Evolutionary conservation across 139 green algal species (phyloP), one percentile per base, ranked within the genome.

Genomic region (Tetradesmus obliquus): DNA sequence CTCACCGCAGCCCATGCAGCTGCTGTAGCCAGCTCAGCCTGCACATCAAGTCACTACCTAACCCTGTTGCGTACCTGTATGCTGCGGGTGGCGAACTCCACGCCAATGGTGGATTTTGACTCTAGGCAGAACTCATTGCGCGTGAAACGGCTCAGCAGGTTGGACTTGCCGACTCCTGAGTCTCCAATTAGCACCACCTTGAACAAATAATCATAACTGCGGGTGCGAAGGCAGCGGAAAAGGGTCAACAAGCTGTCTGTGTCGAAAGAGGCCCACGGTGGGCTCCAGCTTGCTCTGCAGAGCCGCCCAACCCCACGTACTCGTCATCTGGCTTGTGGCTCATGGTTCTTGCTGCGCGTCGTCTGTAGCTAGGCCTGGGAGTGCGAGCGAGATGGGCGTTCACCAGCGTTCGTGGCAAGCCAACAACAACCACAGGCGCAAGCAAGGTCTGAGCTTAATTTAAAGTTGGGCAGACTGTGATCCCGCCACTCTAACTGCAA

Each of bases 161-260:
- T 99, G 79, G 97, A 99, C 94, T 99, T 99, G 69, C 98, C 98
- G 2, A 99, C 98, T 7, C 98, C 98, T 8, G 96, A 99, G 94
- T 99, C 98, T 19, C 98, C 98, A 91, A 99, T 99, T 55, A 99
- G 93, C 66, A 99, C 98, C 19, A 99, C 97, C 93, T 99, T 99
- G 95, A 99, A 99, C 9, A 99, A 95, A 93, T 99, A 99, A 94
- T 99, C 98, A 82, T 99, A 99, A 93, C 97, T 99, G 97, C 93
- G 66, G n/a, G 54, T 17, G 55, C 10, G 24, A 74, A 82, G 86
- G 57, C 55, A 90, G 84, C 55, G 8, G 79, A 24, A 55, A 22
- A 20, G 82, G 94, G 92, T 91, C 84, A 88, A 88, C 84, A 55
- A 79, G 57, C 66, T 88, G 57, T 12, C 32, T 88, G 57, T 88